Conservation (phyloP, 371 early-diverging fungal genomes). For the Synchytrium microbalum region DNA sequence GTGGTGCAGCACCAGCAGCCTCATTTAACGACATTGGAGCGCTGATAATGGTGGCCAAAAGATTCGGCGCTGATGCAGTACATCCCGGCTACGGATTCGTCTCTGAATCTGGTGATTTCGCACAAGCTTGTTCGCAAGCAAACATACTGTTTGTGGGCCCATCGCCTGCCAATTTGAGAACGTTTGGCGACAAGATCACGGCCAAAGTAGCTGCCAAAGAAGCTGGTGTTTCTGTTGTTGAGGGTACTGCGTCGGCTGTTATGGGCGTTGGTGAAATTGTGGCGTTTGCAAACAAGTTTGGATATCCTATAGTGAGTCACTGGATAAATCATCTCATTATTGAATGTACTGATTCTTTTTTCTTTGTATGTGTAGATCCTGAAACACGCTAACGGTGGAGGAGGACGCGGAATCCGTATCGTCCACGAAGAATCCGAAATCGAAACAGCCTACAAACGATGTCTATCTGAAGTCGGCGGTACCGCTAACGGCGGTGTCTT, state of each 20-base stretch:
- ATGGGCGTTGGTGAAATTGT: constrained; percentile 48
- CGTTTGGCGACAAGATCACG: constrained; percentile 77
- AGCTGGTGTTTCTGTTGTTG: constrained; percentile 68
- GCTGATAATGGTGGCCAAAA: too few relatives aligned
- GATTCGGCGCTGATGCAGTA: too few relatives aligned
- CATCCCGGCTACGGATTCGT: too few relatives aligned
- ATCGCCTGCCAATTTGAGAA: constrained; percentile 65
- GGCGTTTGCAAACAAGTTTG: constrained; percentile 54
- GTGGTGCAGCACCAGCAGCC: too few relatives aligned
- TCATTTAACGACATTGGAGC: too few relatives aligned
- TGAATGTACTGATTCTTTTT: too few relatives aligned
- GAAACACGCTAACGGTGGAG: constrained; percentile 70
- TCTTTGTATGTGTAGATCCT: too few relatives aligned
- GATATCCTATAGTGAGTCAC: too few relatives aligned
- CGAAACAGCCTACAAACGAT: constrained; percentile 65
- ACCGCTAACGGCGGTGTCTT: constrained; percentile 86
- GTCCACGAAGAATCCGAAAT: constrained; percentile 71
- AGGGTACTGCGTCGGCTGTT: constrained; percentile 77
- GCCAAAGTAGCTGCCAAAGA: constrained; percentile 61
- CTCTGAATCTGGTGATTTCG: too few relatives aligned
- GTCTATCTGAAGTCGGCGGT: too few relatives aligned
- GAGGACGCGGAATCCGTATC: constrained; percentile 89
- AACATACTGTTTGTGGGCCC: constrained; percentile 85
- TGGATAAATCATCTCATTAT: too few relatives aligned
- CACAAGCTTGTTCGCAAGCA: constrained; percentile 65